Conservation (phyloP, 192 early-diverging fungal species). For the Lobosporangium transversale region DNA sequence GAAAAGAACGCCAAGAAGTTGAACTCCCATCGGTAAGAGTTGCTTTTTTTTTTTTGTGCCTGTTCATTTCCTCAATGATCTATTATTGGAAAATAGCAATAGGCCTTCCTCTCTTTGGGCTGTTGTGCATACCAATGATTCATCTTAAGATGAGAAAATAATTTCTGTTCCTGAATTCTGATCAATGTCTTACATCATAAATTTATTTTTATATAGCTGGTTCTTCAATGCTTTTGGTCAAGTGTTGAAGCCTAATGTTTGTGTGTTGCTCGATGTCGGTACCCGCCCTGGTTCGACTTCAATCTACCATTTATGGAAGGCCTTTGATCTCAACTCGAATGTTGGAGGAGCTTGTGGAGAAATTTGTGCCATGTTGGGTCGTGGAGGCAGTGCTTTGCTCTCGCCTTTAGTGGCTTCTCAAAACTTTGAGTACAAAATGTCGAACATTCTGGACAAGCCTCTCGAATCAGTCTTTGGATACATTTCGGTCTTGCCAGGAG, state of each 20-base stretch:
- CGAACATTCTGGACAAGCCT: constrained; percentile 73
- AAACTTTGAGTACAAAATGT: constrained; percentile 81
- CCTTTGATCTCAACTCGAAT: constrained; percentile 68
- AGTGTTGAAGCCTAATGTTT: constrained; percentile 67
- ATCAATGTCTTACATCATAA: too few relatives aligned
- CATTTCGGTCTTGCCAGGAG: constrained; percentile 87
- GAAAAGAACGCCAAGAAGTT: constrained; percentile 95
- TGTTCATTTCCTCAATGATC: too few relatives aligned
- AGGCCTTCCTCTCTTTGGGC: too few relatives aligned
- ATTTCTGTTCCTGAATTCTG: not conserved
- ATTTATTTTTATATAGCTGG: too few relatives aligned
- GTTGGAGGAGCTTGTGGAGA: constrained; percentile 75
- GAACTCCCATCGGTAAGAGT: constrained; percentile 80
- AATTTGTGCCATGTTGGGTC: constrained; percentile 68
- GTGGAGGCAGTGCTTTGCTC: constrained; percentile 54
- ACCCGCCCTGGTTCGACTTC: constrained; percentile 67
- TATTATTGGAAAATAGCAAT: constrained; percentile 1
- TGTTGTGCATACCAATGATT: not conserved
- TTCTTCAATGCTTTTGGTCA: constrained; percentile 75
- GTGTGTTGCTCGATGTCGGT: constrained; percentile 73
- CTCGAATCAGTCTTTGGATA: constrained; percentile 89
- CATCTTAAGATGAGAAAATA: not conserved
- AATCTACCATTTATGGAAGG: constrained; percentile 76
- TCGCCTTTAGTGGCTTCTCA: constrained; percentile 72
- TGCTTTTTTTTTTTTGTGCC: too few relatives aligned